phyloP scores from a whole-genome alignment of 345 rosid genomes.

The Eucalyptus victrix region DNA sequence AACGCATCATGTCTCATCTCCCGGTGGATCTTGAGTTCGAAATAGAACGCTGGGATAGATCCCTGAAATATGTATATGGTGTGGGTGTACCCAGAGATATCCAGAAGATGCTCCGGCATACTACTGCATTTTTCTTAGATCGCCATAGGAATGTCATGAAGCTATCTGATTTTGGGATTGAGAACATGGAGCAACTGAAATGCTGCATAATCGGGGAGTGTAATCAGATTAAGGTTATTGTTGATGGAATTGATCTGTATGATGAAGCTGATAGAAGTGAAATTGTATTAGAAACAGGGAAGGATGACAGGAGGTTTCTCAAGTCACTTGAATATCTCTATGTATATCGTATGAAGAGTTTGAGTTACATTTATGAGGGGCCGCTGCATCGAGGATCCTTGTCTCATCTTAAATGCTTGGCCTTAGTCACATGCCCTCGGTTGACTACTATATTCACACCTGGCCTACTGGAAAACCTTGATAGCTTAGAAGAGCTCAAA shows the following conservation, averaged over 20 bases:
- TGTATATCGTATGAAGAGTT: not conserved
- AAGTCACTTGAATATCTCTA: no score
- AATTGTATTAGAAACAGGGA: no score
- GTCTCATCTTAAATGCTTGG: not conserved
- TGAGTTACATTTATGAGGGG: not conserved
- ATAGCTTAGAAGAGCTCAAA: not conserved
- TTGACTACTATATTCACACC: not conserved
- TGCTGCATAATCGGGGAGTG: not conserved
- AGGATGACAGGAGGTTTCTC: no score
- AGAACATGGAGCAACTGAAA: not conserved
- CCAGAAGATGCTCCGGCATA: not conserved
- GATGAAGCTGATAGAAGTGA: no score
- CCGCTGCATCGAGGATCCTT: not conserved
- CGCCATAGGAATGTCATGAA: not conserved
- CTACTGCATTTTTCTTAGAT: not conserved
- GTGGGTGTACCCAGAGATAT: not conserved
- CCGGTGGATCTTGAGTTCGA: no score
- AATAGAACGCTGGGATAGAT: not conserved
- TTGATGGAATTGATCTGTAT: no score
- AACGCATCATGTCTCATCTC: no score
- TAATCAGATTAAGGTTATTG: no score
- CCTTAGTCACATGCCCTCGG: not conserved
- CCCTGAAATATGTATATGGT: not conserved
- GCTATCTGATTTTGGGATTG: not conserved
- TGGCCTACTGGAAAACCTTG: not conserved